Evolutionary conservation across 163 green algal genomes (phyloP), one percentile per base, ranked within the genome.

Genomic region (Coccomyxa subellipsoidea): DNA sequence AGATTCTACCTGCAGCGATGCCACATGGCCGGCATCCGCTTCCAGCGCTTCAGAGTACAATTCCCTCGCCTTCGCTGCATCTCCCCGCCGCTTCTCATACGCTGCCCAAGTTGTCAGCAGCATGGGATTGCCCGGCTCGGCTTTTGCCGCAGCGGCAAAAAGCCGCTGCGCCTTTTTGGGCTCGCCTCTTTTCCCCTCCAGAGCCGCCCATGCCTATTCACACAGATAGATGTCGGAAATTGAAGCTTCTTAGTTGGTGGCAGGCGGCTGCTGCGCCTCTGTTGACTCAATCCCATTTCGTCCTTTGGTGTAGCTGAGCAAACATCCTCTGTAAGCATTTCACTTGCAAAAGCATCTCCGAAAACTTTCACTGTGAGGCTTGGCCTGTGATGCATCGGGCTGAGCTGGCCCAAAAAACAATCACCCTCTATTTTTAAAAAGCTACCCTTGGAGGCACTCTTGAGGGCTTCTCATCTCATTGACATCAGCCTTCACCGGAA

Each of bases 201-300:
- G 40, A 53, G 38, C 40, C 18, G 82, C 82, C 70, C 76, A 82
- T 21, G 78, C 66, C 82, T 85, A 35, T 73, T 23, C 27, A 73
- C 29, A 36, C 31, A 73, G 47, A 18, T 12, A 66, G 47, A 66
- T 12, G 47, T 66, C 47, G 18, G 47, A 66, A 12, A 18, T 29
- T 12, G 18, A 18, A 29, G 12, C 12, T 66, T 66, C 18, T 66
- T 66, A 12, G 47, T 66, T 66, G 12, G 12, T 66, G 47, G 47
- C 47, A 29, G 47, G 18, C 47, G 47, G 47, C 12, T 66, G 47
- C 12, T 66, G 47, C 47, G 47, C 47, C 47, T 18, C 47, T 29
- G 18, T 29, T 12, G 12, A 12, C 12, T 66, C 47, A 66, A 66
- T 66, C 47, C 47, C 47, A 66, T 29, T 66, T 12, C 12, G 12